Evolutionary conservation across 768 basidiomycete species (phyloP), one percentile per base, ranked within the genome.

Genomic region (Tylopilus plumbeoviolaceoides): DNA sequence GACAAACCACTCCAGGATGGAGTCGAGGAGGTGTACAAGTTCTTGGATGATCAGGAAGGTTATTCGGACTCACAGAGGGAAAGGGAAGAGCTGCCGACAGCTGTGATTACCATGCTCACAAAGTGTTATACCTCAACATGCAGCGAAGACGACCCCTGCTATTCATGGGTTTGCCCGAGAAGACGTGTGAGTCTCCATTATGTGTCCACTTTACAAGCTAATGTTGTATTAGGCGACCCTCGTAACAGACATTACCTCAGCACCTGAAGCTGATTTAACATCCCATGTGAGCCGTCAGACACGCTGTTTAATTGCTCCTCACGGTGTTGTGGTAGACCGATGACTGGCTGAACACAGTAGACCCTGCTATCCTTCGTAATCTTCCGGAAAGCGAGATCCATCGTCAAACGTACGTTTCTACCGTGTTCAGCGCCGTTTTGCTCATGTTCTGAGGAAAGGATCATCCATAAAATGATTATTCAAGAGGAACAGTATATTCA

Each of bases 21-120:
- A 4, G 89, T 95, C 5, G 93, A 95, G 62, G 91, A 95, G 56
- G 93, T 97, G 7, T 97, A 90, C 72, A 89, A 88, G 78, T 95
- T 97, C 69, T 74, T 91, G 63, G 91, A 91, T 53, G 93, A 95
- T 57, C 77, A 80, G 36, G 84, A 85, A 50, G 85, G 84, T 23
- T 70, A 70, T 21, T 82, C 82, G 1, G 85, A 87, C 56, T 72
- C 75, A 1, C 74, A 78, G 15, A 76, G 75, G 36, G 86, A 87
- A 63, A 75, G 78, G 38, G 84, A 84, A 62, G 70, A 92, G 77
- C 67, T 95, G 10, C 93, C 93, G 2, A 95, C 91, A 0, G 93
- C 90, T 2, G 88, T 99, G 5, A 80, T 94, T 59, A 95, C 93
- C 1, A 82, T 87, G 71, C 73, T 97, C 54, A 95, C 95, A 6